Evolutionary conservation across 2,329 filamentous ascomycete genomes (phyloP), one percentile per base, ranked within the genome.

Genomic region (Diaporthe citriasiana): DNA sequence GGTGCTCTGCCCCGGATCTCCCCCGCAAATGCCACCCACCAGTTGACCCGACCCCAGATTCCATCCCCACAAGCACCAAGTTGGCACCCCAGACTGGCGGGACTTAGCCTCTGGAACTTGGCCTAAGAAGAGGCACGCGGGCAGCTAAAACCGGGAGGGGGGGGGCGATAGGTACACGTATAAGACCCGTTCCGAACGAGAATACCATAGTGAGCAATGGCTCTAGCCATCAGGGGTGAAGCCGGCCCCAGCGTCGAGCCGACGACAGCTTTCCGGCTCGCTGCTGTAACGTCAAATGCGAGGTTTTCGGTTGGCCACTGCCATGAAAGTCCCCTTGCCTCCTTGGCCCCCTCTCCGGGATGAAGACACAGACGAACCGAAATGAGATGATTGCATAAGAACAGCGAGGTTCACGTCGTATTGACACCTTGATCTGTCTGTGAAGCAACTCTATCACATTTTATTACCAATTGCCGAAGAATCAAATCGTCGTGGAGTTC

Each of bases 81-180:
- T 50, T 66, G 50, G 60, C 22, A 25, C 30, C 60, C 60, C 60
- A 66, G 60, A 50, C 60, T 66, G 60, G 60, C 30, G 60, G 60
- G 42, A 66, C 12, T 66, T 38, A 50, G 60, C 60, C 12, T 30
- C 60, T 50, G 25, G 60, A 33, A n/a, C 30, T 50, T 17, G 30
- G 30, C 13, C 60, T 17, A 50, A 35, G 6, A 50, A 50, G 60
- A 42, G 60, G 27, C 60, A 66, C 60, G 27, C 42, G 42, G 42
- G 13, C 60, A 50, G 42, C 60, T 66, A 42, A 66, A 66, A 66
- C 60, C 60, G 6, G 60, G 60, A 42, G 27, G 25, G 42, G 6
- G 60, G 60, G 60, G 27, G 25, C 15, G 22, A 22, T 22, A 47
- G n/a, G n/a, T 13, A 13, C n/a, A 65, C 42, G 35, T 33, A 35